These are phyloP conservation scores for Stephania japonica DNA, from an alignment of 164 flowering plant species.

Conservation along the genomic window DNA sequence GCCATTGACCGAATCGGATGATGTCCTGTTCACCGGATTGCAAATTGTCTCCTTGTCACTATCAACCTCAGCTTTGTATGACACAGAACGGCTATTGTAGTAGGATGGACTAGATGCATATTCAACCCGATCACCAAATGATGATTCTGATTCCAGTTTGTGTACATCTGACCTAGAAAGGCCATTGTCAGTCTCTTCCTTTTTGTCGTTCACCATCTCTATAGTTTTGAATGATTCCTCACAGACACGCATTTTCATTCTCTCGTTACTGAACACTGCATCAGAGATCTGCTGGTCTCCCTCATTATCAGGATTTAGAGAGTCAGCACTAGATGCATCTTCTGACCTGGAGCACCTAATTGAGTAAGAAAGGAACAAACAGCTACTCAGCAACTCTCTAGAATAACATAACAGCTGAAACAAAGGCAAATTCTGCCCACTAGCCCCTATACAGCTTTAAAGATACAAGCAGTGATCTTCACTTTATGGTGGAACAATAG, in stretches of 20 bases:
- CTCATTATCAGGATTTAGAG: slow-evolving; percentile 16
- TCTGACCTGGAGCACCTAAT: slow-evolving; percentile 26
- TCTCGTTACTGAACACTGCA: no score
- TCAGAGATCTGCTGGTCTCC: slow-evolving; percentile 4
- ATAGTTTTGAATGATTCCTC: slow-evolving; percentile 20
- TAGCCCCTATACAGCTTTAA: not conserved
- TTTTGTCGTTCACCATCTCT: slow-evolving; percentile 12
- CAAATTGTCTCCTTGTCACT: slow-evolving; percentile 13
- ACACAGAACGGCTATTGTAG: slow-evolving; percentile 24
- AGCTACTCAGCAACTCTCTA: slow-evolving; percentile 9
- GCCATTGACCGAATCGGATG: slow-evolving; percentile 20
- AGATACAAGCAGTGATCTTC: not conserved
- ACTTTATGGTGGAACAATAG: not conserved
- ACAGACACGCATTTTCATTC: slow-evolving; percentile 7
- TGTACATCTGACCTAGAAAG: slow-evolving; percentile 11
- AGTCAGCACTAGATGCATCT: slow-evolving; percentile 5
- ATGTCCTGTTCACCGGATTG: slow-evolving; percentile 16
- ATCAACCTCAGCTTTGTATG: slow-evolving; percentile 18
- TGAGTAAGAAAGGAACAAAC: slow-evolving; percentile 12
- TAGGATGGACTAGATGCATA: slow-evolving; percentile 20
- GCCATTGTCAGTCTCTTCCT: slow-evolving; percentile 15
- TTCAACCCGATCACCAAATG: slow-evolving; percentile 20
- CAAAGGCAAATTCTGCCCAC: not conserved
- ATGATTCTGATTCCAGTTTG: slow-evolving; percentile 25
- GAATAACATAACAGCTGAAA: not conserved